Percentiles rank a stretch among this genome's conserved stretches.
Conservation (phyloP, 768 basidiomycete genomes). For the Hericium erinaceus region DNA sequence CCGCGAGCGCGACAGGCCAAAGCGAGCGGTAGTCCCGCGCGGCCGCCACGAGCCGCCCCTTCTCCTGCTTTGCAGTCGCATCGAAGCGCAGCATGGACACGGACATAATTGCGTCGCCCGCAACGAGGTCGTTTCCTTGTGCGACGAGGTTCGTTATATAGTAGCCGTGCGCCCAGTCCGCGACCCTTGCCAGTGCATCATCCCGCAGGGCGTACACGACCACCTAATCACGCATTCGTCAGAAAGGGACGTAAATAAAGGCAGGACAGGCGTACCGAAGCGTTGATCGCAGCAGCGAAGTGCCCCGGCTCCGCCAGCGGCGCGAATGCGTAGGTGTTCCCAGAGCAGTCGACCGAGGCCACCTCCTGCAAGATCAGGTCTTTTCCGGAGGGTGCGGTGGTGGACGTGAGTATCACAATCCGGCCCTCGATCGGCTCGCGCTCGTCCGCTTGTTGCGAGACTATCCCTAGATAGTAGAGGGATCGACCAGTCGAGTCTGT, state of each 20-base stretch:
- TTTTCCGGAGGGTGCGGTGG: constrained; percentile 14
- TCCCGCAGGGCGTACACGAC: constrained; percentile 35
- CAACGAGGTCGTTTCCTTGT: constrained; percentile 44
- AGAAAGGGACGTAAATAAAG: background rate
- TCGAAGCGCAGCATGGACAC: constrained; percentile 55
- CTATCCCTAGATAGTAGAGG: constrained; percentile 32
- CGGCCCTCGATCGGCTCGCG: constrained; percentile 40
- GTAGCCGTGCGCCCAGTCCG: constrained; percentile 79
- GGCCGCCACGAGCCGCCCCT: constrained; percentile 27
- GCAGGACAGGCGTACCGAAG: constrained; percentile 43
- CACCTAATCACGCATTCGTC: constrained; percentile 11
- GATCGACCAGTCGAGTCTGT: constrained; percentile 67
- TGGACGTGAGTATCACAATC: constrained; percentile 45
- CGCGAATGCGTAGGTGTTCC: constrained; percentile 63
- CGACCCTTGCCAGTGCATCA: constrained; percentile 34
- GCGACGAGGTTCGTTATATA: constrained; percentile 58
- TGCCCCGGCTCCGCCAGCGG: constrained; percentile 28
- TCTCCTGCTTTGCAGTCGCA: constrained; percentile 27
- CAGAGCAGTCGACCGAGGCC: constrained; percentile 38
- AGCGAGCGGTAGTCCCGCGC: constrained; percentile 71
- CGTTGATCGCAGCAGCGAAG: constrained; percentile 66
- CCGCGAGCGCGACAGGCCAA: constrained; percentile 63
- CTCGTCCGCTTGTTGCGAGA: constrained; percentile 20
- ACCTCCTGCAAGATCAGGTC: constrained; percentile 23
- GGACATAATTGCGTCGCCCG: constrained; percentile 78